Evolutionary conservation across 192 early-diverging fungal species (phyloP), one percentile per base, ranked within the genome.

Genomic region (Gamsiella multidivaricata): DNA sequence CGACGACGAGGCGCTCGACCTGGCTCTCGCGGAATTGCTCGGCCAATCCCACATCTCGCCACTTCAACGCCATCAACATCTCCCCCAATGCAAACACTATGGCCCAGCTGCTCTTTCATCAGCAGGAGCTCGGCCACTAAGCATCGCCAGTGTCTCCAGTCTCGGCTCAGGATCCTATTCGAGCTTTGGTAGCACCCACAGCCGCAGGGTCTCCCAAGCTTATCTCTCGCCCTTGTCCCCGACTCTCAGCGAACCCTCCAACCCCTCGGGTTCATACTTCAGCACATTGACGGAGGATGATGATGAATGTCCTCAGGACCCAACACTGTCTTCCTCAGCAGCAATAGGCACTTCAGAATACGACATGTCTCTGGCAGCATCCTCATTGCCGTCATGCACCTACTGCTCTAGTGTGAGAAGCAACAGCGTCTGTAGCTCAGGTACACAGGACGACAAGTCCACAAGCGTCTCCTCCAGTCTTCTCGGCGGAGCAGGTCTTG

Each of bases 151-250:
- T 37, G 15, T 69, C n/a, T 78, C 74, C 5, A 78, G 60, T 36
- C 61, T 61, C 20, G 60, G 74, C 22, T 78, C 74, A 0, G 59
- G 61, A 17, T 78, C 74, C 11, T 57, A 51, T 22, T 57, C 59
- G 3, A 62, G 73, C 65, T 69, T 58, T 23, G 52, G 60, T 34
- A 58, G 65, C 45, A 29, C 39, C 18, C 58, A 63, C 32, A 78
- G 65, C 28, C 65, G 74, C 20, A 60, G 74, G 12, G 74, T 78
- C 54, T 68, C 65, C 0, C 74, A 78, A 20, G 65, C 74, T 17
- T 69, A 64, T 14, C 54, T 78, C 46, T 78, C 74, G 8, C 74
- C 74, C 2, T 61, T 78, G 9, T 78, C 74, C 0, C 74, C 74
- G 0, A 20, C 65, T 5, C 50, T 69, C 25, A 78, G 65, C 41